These are phyloP conservation scores for Sphaerulina musiva DNA, from an alignment of 2,329 filamentous ascomycete species.

Conservation along the genomic window DNA sequence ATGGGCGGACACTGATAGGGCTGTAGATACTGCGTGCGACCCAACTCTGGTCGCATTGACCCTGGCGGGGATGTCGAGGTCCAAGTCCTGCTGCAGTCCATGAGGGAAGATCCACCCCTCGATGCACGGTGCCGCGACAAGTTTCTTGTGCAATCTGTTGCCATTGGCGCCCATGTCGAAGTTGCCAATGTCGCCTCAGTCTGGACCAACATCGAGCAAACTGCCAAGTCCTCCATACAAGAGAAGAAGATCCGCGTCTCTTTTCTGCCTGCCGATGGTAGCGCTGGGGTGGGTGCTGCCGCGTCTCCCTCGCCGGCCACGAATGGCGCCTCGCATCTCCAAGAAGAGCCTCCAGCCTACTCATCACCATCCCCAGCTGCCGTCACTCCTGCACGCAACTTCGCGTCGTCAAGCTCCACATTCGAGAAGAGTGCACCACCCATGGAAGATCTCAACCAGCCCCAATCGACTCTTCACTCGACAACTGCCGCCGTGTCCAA, in stretches of 20 bases:
- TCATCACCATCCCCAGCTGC: conserved; percentile 50
- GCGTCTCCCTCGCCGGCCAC: conserved; percentile 14
- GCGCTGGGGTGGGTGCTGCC: conserved; percentile 19
- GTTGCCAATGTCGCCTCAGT: conserved; percentile 73
- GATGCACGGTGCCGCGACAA: conserved; percentile 95
- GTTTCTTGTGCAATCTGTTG: conserved; percentile 90
- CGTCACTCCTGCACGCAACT: conserved; percentile 41
- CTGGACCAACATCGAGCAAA: conserved; percentile 67
- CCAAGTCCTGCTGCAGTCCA: conserved; percentile 93
- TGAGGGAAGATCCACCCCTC: conserved; percentile 85
- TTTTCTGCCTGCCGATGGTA: conserved; percentile 63
- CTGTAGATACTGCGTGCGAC: conserved; percentile 86
- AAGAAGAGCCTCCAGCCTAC: conserved; percentile 47
- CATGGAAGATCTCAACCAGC: conserved; percentile 24
- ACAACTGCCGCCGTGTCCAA: conserved; percentile 42
- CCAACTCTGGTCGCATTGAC: conserved; percentile 94
- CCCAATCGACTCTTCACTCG: conserved; percentile 35
- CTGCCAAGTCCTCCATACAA: conserved; percentile 68
- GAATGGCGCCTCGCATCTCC: conserved; percentile 29
- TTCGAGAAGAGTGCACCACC: conserved; percentile 36
- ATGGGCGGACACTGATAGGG: conserved; percentile 4
- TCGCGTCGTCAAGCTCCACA: conserved; percentile 5
- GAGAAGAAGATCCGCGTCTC: conserved; percentile 94
- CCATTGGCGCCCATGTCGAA: conserved; percentile 76
- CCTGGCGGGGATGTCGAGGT: conserved; percentile 86